These are phyloP conservation scores for Carex myosuroides DNA, from an alignment of 176 grass and related monocot species.

Conservation along the genomic window DNA sequence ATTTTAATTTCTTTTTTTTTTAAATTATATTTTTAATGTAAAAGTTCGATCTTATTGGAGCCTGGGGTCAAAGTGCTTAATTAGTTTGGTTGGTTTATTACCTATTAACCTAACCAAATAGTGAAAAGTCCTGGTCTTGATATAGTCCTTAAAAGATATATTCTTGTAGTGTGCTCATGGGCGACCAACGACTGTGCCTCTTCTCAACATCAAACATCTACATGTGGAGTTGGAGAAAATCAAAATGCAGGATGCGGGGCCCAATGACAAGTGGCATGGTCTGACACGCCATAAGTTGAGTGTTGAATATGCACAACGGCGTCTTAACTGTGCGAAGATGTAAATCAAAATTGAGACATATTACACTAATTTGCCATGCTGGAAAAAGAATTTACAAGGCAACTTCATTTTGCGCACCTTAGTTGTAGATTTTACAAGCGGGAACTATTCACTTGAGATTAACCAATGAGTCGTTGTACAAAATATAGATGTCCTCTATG, in stretches of 20 bases:
- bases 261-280: constrained; percentile 51
- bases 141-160: background rate
- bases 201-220: constrained; percentile 53
- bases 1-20: background rate
- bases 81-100: background rate
- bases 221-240: constrained; percentile 42
- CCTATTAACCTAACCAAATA: background rate
- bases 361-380: background rate
- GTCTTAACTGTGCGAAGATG: constrained; percentile 43
- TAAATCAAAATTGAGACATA: constrained; percentile 16
- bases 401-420: too few relatives aligned
- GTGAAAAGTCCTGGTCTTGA: background rate
- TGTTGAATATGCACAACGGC: constrained; percentile 38
- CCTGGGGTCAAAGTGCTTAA: background rate
- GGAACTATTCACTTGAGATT: background rate
- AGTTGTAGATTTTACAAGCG: background rate
- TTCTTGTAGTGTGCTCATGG: constrained; percentile 83
- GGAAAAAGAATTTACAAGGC: too few relatives aligned
- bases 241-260: constrained; percentile 20
- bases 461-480: constrained; percentile 6
- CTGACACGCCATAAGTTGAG: constrained; percentile 39
- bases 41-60: background rate
- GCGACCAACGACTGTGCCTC: constrained; percentile 72
- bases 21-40: background rate
- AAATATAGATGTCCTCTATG: background rate